Conservation (phyloP, 1,139 yeast genomes). For the Casaregolazyma lundiana region DNA sequence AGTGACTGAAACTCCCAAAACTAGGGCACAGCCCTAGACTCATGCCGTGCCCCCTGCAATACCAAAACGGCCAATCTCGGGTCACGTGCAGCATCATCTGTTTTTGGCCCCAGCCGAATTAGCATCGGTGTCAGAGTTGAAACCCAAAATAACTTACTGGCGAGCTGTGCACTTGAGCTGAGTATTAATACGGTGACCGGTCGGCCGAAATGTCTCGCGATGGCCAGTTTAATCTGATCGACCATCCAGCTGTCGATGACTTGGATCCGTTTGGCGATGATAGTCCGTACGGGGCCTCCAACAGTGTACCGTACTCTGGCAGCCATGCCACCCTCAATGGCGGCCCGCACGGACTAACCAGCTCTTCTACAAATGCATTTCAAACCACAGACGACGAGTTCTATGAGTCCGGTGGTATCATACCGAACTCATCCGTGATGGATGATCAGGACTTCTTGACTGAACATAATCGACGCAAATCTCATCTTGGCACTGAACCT, state of each 20-base stretch:
- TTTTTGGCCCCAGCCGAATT: background rate
- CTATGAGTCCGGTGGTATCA: conserved; percentile 8
- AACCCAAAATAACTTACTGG: background rate
- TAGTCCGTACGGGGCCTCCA: conserved; percentile 7
- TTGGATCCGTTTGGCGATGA: conserved; percentile 12
- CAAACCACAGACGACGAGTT: conserved; percentile 1
- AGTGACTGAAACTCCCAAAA: conserved; percentile 1
- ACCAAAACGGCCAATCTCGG: background rate
- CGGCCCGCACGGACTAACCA: background rate
- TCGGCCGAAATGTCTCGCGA: conserved; percentile 10
- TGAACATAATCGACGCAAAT: conserved; percentile 1
- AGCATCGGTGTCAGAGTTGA: background rate
- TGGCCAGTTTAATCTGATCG: conserved; percentile 12
- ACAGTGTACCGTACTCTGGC: conserved; percentile 2
- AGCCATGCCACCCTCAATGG: background rate
- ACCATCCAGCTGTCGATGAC: conserved; percentile 13
- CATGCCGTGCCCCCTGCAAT: background rate
- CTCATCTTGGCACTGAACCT: background rate
- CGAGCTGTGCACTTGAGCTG: background rate
- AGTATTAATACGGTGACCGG: background rate
- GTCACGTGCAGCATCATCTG: background rate
- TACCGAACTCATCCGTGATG: conserved; percentile 10
- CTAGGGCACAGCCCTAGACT: background rate
- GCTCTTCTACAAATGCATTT: background rate
- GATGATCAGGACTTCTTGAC: conserved; percentile 12